Percentiles rank a stretch among this genome's conserved stretches.
Evolutionary conservation across 2,329 filamentous ascomycete species (phyloP).

Genomic region (Grosmannia penicillata): DNA sequence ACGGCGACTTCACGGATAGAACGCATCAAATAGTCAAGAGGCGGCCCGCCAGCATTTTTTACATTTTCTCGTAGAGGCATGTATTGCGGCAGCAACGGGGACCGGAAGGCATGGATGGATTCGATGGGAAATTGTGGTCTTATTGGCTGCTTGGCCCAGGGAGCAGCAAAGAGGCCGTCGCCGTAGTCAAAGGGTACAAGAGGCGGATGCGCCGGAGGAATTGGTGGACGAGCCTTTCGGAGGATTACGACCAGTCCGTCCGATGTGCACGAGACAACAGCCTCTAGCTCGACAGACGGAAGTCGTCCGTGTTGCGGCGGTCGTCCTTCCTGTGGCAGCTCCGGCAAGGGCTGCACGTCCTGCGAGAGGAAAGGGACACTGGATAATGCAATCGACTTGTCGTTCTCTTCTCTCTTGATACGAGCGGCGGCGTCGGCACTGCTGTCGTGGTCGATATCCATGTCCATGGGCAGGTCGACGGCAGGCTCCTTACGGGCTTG

Average conservation of each 20-base stretch:
- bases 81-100: constrained; percentile 26
- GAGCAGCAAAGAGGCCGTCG: constrained; percentile 62
- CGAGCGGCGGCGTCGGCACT: background rate
- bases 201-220: constrained; percentile 42
- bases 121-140: constrained; percentile 27
- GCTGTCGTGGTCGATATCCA: constrained; percentile 1
- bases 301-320: constrained; percentile 14
- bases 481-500: background rate
- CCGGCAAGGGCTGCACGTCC: too few relatives aligned
- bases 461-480: constrained; percentile 19
- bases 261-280: constrained; percentile 81
- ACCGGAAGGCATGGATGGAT: constrained; percentile 27
- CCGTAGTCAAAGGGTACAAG: constrained; percentile 30
- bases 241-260: constrained; percentile 76
- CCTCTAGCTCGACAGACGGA: constrained; percentile 58
- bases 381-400: background rate
- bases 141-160: constrained; percentile 60
- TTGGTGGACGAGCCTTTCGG: constrained; percentile 55
- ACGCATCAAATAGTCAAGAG: constrained; percentile 53
- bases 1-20: constrained; percentile 74
- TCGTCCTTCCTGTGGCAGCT: background rate
- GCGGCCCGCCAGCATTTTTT: constrained; percentile 35
- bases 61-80: constrained; percentile 28
- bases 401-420: constrained; percentile 9
- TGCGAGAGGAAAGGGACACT: background rate